These are phyloP conservation scores for Hypomyces perniciosus DNA, from an alignment of 2,329 filamentous ascomycete species.

Conservation along the genomic window DNA sequence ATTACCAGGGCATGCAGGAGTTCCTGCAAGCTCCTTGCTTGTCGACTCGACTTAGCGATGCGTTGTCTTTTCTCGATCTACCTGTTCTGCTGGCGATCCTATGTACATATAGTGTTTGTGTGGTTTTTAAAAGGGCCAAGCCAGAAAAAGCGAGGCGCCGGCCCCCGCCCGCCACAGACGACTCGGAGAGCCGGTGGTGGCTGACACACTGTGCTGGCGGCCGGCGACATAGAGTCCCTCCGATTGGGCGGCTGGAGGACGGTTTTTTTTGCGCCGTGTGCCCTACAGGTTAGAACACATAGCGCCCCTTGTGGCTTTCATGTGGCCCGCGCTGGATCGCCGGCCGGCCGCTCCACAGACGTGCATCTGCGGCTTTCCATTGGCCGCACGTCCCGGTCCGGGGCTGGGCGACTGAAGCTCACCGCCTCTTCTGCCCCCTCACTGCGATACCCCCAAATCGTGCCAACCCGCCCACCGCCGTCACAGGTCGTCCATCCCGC, in stretches of 20 bases:
- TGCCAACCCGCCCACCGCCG: conserved; percentile 10
- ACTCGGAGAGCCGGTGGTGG: no score
- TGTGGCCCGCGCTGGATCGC: conserved; percentile 21
- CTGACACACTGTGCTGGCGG: background rate
- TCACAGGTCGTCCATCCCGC: conserved; percentile 1
- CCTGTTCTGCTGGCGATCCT: background rate
- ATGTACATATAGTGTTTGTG: no score
- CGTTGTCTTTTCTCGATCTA: background rate
- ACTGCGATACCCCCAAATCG: conserved; percentile 14
- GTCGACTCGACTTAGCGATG: no score
- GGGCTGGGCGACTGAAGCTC: conserved; percentile 28
- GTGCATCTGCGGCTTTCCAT: conserved; percentile 28
- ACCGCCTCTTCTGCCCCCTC: conserved; percentile 32
- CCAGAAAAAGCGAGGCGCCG: no score
- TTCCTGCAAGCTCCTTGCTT: conserved; percentile 1
- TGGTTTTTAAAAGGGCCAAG: no score
- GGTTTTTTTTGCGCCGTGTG: background rate
- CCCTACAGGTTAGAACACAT: background rate
- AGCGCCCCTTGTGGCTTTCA: conserved; percentile 8
- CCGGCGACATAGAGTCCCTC: conserved; percentile 10
- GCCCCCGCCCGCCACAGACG: no score
- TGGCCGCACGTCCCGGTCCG: conserved; percentile 29
- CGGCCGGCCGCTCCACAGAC: conserved; percentile 19
- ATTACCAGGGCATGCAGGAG: background rate
- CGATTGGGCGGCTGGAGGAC: conserved; percentile 2